phyloP scores from a whole-genome alignment of 305 asterid genomes.

The Fraxinus latifolia region DNA sequence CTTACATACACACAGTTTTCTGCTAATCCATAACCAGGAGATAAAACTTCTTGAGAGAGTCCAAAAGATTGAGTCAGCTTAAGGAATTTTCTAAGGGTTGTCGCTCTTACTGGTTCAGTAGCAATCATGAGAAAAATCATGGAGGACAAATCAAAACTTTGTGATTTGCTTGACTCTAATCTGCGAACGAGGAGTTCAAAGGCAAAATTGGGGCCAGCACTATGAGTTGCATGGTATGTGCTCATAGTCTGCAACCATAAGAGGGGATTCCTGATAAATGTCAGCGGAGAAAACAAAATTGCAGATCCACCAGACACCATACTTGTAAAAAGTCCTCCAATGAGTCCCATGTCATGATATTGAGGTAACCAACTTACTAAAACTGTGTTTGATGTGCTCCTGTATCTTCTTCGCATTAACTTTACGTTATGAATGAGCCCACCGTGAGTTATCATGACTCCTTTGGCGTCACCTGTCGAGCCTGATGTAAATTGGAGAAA shows the following conservation, averaged over 20 bases:
- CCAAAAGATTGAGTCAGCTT: constrained; percentile 55
- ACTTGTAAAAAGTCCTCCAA: constrained; percentile 67
- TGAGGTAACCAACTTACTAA: constrained; percentile 80
- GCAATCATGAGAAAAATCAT: constrained; percentile 73
- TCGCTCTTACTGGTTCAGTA: constrained; percentile 63
- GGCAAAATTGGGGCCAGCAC: constrained; percentile 76
- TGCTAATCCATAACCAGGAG: constrained; percentile 80
- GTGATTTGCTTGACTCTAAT: constrained; percentile 41
- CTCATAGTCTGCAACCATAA: constrained; percentile 60
- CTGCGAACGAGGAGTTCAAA: constrained; percentile 62
- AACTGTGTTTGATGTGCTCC: constrained; percentile 60
- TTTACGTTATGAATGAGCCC: constrained; percentile 76
- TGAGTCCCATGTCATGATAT: constrained; percentile 82
- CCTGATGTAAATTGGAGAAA: constrained; percentile 85
- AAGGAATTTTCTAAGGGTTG: constrained; percentile 52
- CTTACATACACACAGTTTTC: constrained; percentile 72
- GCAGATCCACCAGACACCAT: constrained; percentile 75
- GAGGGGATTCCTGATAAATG: constrained; percentile 67
- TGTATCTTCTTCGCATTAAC: constrained; percentile 57
- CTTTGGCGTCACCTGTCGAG: constrained; percentile 77
- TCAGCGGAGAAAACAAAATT: constrained; percentile 59
- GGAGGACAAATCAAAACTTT: constrained; percentile 49
- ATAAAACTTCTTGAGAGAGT: constrained; percentile 57
- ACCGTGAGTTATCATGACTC: constrained; percentile 70
- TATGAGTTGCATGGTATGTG: constrained; percentile 60